These are phyloP conservation scores for Amborella trichopoda DNA, from an alignment of 164 flowering plant genomes.

Conservation along the genomic window DNA sequence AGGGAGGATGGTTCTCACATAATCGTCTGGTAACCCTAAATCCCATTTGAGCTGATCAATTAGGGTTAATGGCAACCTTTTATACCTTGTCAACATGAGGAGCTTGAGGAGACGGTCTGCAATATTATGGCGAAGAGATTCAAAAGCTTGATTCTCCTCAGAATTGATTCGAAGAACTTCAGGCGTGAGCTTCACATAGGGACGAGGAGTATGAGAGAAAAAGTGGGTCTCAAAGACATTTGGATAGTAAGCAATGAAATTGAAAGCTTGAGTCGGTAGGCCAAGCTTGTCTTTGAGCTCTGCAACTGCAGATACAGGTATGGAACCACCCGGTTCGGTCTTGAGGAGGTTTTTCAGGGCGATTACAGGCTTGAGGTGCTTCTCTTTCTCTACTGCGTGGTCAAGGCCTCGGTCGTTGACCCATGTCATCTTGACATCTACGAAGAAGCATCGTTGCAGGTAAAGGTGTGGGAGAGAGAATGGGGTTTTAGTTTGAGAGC, in stretches of 20 bases:
- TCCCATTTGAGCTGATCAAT: slow-evolving; percentile 62
- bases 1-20: slow-evolving; percentile 27
- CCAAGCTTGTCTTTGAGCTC: slow-evolving; percentile 29
- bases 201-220: slow-evolving; percentile 38
- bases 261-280: slow-evolving; percentile 51
- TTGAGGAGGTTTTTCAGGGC: slow-evolving; percentile 62
- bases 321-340: slow-evolving; percentile 64
- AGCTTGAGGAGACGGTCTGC: slow-evolving; percentile 64
- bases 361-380: slow-evolving; percentile 32
- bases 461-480: too few relatives aligned
- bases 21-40: slow-evolving; percentile 74
- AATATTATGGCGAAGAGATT: slow-evolving; percentile 21
- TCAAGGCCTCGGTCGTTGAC: slow-evolving; percentile 79
- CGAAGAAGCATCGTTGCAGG: slow-evolving; percentile 15
- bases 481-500: too few relatives aligned
- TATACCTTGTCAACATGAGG: slow-evolving; percentile 49
- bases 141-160: slow-evolving; percentile 44
- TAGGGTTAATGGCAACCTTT: slow-evolving; percentile 36
- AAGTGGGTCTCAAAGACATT: slow-evolving; percentile 66
- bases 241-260: slow-evolving; percentile 62
- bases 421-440: slow-evolving; percentile 23
- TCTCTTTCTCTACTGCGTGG: slow-evolving; percentile 78
- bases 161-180: slow-evolving; percentile 42
- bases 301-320: slow-evolving; percentile 49
- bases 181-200: slow-evolving; percentile 58